phyloP scores from a whole-genome alignment of 2,329 filamentous ascomycete genomes.

The Alternaria metachromatica region DNA sequence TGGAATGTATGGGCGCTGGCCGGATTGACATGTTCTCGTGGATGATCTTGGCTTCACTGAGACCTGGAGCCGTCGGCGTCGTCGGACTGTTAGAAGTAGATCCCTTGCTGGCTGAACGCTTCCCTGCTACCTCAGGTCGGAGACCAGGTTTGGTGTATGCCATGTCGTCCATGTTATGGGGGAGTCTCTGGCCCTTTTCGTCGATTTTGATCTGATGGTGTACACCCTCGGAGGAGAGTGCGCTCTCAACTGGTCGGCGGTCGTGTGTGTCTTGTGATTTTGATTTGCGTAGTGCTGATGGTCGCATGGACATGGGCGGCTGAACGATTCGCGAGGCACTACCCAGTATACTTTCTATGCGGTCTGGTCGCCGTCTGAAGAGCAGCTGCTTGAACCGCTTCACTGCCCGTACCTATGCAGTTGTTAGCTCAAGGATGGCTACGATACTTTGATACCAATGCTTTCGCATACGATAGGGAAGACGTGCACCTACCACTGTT shows the following conservation, averaged over 20 bases:
- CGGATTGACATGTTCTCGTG: constrained; percentile 43
- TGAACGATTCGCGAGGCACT: constrained; percentile 64
- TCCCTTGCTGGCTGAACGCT: constrained; percentile 10
- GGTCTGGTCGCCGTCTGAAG: constrained; percentile 60
- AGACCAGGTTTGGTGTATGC: constrained; percentile 26
- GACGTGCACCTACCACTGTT: constrained; percentile 67
- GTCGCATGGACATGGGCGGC: constrained; percentile 62
- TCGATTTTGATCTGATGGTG: constrained; percentile 55
- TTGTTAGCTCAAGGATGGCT: constrained; percentile 3
- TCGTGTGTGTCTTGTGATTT: constrained; percentile 61
- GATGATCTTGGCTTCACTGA: constrained; percentile 35
- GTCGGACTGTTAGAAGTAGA: constrained; percentile 25
- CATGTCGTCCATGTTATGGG: constrained; percentile 29
- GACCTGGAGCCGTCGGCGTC: constrained; percentile 18
- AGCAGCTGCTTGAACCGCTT: constrained; percentile 83
- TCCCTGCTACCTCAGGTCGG: constrained; percentile 13
- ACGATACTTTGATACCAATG: background rate
- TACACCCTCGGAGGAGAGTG: constrained; percentile 61
- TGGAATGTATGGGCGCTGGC: constrained; percentile 31
- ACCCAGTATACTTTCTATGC: constrained; percentile 66
- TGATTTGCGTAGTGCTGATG: constrained; percentile 50
- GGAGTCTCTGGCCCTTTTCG: constrained; percentile 32
- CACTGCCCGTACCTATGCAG: constrained; percentile 80
- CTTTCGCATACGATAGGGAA: background rate
- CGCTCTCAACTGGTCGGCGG: constrained; percentile 56